phyloP scores from a whole-genome alignment of 2,329 filamentous ascomycete genomes.

The Ophiostoma himal-ulmi region DNA sequence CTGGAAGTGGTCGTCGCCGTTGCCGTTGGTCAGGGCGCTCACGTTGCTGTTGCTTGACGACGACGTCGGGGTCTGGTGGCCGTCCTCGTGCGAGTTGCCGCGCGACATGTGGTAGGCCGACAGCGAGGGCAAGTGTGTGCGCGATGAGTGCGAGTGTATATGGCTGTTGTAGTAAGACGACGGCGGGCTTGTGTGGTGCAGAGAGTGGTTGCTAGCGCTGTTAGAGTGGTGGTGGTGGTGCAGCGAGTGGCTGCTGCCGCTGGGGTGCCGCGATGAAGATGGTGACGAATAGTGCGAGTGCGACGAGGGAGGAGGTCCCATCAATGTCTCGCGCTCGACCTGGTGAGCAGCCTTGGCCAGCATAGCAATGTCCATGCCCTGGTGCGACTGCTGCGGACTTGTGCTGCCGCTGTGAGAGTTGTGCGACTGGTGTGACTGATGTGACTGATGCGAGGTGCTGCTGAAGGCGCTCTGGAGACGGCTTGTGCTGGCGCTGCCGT shows the following conservation, averaged over 20 bases:
- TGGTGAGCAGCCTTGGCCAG: constrained; percentile 57
- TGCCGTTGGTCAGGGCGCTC: constrained; percentile 30
- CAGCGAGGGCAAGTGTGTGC: constrained; percentile 65
- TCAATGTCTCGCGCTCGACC: constrained; percentile 53
- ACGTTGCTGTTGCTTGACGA: constrained; percentile 9
- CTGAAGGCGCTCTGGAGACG: constrained; percentile 2
- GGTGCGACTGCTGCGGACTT: constrained; percentile 34
- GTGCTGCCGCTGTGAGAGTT: constrained; percentile 11
- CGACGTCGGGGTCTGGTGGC: constrained; percentile 16
- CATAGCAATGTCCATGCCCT: constrained; percentile 51
- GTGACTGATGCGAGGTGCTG: background rate
- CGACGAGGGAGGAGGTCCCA: constrained; percentile 37
- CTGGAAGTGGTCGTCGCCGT: constrained; percentile 70
- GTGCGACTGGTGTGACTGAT: background rate
- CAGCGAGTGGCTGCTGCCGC: constrained; percentile 39
- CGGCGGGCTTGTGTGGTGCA: constrained; percentile 23
- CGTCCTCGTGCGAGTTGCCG: constrained; percentile 72
- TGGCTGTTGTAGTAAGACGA: constrained; percentile 45
- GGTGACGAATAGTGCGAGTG: constrained; percentile 41
- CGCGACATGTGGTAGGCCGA: constrained; percentile 93
- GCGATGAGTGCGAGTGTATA: constrained; percentile 40
- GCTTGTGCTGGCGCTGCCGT: constrained; percentile 28
- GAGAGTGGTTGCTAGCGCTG: background rate
- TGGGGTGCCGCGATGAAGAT: constrained; percentile 46
- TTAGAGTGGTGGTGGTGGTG: constrained; percentile 27